These are phyloP conservation scores for Neopestalotiopsis sp. DNA, from an alignment of 2,329 filamentous ascomycete species.

Conservation along the genomic window DNA sequence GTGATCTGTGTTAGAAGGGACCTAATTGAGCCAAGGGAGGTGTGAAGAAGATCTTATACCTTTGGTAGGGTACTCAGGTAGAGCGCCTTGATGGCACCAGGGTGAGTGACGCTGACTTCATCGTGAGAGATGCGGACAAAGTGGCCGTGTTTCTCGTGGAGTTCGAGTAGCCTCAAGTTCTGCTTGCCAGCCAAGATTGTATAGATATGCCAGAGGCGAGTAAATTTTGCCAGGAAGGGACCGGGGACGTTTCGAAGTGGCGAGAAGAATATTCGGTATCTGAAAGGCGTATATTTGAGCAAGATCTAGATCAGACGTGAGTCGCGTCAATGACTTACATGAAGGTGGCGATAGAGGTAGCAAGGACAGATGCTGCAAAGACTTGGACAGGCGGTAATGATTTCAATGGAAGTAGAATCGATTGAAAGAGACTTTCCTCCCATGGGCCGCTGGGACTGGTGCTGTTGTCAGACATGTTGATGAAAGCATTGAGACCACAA, in stretches of 20 bases:
- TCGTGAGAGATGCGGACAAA: slow-evolving; percentile 49
- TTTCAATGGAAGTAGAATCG: background rate
- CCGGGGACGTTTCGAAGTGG: slow-evolving; percentile 46
- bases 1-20: background rate
- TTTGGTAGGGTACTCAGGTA: slow-evolving; percentile 38
- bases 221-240: slow-evolving; percentile 58
- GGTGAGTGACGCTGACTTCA: slow-evolving; percentile 49
- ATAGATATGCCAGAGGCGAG: slow-evolving; percentile 56
- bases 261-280: background rate
- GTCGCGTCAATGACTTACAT: background rate
- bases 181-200: slow-evolving; percentile 54
- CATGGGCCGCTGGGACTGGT: background rate
- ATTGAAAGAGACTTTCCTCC: background rate
- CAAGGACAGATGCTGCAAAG: background rate
- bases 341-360: background rate
- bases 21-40: too few relatives aligned
- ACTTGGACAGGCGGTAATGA: background rate
- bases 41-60: slow-evolving; percentile 22
- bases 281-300: background rate
- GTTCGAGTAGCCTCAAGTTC: slow-evolving; percentile 41
- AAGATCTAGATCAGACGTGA: background rate
- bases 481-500: background rate
- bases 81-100: slow-evolving; percentile 43
- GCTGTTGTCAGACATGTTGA: background rate
- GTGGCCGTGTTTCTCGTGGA: slow-evolving; percentile 51